Base-by-base conservation (phyloP, 2,329 filamentous ascomycete genomes). In the Blumeria graminis region DNA sequence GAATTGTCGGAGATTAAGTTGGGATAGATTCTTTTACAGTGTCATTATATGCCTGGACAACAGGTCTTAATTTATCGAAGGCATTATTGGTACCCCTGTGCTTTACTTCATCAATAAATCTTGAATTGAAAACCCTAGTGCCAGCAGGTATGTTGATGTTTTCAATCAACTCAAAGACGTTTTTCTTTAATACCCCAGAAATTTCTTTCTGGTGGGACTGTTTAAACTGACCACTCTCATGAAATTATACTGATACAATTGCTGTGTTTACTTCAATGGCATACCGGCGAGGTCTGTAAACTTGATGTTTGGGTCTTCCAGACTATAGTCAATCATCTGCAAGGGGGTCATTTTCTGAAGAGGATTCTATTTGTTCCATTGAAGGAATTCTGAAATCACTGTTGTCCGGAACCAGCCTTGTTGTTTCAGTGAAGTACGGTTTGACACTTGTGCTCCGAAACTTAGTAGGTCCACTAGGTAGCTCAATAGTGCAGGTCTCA, bases 71-170 rank as follows among this genome's bases (percentile, higher is more conserved):
- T 28, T 61, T 61, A 16, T 58, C 34, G 33, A 56, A 61, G 3
- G 39, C 46, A 36, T 57, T 58, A 2, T n/a, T 16, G 7, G 52
- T 59, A 1, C 56, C 34, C 18, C 46, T 33, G 16, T 59, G 45
- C 28, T 61, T 61, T 1, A 61, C 43, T 28, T 60, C 50, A 33
- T 60, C 56, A 3, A 61, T 33, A 48, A 60, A 60, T 16, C 57
- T n/a, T 13, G 16, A 48, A 28, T 59, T 58, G 28, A 59, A 59
- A 1, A 61, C 35, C 11, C 46, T 22, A 2, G 22, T 45, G 1
- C 51, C 55, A 9, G 39, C 13, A 1, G 46, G 52, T 4, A 56
- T 22, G 11, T 16, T 10, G 7, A 8, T 32, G 6, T 22, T 39
- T 9, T 16, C 14, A 7, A 48, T n/a, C 6, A 18, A 11, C 51